Base-by-base conservation (phyloP, 305 asterid genomes). In the Plantago coronopus region DNA sequence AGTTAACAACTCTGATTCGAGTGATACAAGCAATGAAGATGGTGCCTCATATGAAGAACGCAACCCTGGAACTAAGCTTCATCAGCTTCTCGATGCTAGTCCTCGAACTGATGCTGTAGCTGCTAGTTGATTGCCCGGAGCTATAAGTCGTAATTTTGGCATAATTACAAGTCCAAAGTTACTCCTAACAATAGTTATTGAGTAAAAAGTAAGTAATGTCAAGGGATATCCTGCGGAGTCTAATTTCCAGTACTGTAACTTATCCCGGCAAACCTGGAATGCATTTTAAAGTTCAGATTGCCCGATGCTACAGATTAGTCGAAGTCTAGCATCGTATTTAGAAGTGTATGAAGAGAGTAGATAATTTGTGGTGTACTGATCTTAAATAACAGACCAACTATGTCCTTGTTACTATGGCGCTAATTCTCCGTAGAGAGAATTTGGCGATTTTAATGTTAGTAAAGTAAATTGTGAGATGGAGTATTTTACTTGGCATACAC, bases 61-160 rank as follows among this genome's bases (percentile, higher is more conserved):
- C 49, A 81, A 70, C 31, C 69, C 91, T 1, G 84, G 81, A 48
- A 79, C 85, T 38, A 87, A 83, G 75, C 95, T 81, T 67, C 95
- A 59, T 45, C 95, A 79, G 74, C 87, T 90, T 69, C 90, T 90
- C 0, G 83, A 83, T 51, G 45, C 80, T 40, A 80, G 71, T 57
- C 83, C 87, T 58, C 74, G 87, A 62, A 68, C 84, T 0, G 96
- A 83, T 64, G 89, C 96, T 48, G 96, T 90, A 23, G 95, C 91
- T 15, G 93, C 96, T 43, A 74, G 94, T 49, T 90, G 78, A 83
- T 20, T 10, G n/a, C 16, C 25, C 38, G 64, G 31, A 4, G 54
- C 57, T 17, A 59, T 64, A 50, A 68, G 62, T 56, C 60, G 87
- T 74, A 68, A 76, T 77, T 74, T 81, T 79, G 88, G 86, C 94